Evolutionary conservation across 495 filamentous ascomycete genomes (phyloP).

Genomic region (Penicillium atrosanguineum): DNA sequence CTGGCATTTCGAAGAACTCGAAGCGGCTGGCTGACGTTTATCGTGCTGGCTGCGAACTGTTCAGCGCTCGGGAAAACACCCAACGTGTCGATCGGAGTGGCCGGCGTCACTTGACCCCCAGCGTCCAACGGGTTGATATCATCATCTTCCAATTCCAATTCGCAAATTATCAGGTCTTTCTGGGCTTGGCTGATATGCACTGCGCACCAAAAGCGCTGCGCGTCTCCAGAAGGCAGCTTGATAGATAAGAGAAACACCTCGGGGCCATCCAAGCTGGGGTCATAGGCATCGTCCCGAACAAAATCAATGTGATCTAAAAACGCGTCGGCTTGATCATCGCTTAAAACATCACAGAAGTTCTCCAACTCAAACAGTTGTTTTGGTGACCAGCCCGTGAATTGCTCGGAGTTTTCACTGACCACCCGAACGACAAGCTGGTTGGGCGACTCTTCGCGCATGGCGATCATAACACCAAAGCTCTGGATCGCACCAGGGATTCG

Average conservation of each 20-base stretch:
- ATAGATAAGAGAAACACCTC: slow-evolving; percentile 83
- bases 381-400: slow-evolving; percentile 76
- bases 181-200: slow-evolving; percentile 69
- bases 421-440: slow-evolving; percentile 69
- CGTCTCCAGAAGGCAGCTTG: slow-evolving; percentile 47
- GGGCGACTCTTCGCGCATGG: slow-evolving; percentile 67
- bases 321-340: slow-evolving; percentile 77
- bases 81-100: slow-evolving; percentile 71
- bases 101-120: slow-evolving; percentile 52
- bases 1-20: slow-evolving; percentile 76
- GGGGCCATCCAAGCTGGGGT: slow-evolving; percentile 70
- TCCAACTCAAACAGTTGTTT: slow-evolving; percentile 70
- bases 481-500: slow-evolving; percentile 91
- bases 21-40: slow-evolving; percentile 71
- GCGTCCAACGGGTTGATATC: slow-evolving; percentile 63
- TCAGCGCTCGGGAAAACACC: slow-evolving; percentile 64
- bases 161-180: slow-evolving; percentile 76
- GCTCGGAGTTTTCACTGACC: slow-evolving; percentile 82
- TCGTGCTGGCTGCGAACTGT: slow-evolving; percentile 66
- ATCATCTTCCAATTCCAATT: slow-evolving; percentile 91
- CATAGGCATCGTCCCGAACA: slow-evolving; percentile 68
- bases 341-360: slow-evolving; percentile 77
- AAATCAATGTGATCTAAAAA: slow-evolving; percentile 87
- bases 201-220: slow-evolving; percentile 82
- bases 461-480: slow-evolving; percentile 76